A percentile compares a stretch with the other conserved stretches of the same genome.
Evolutionary conservation across 1,139 yeast genomes (phyloP).

Genomic region (Debaryomycetaceae sp.): DNA sequence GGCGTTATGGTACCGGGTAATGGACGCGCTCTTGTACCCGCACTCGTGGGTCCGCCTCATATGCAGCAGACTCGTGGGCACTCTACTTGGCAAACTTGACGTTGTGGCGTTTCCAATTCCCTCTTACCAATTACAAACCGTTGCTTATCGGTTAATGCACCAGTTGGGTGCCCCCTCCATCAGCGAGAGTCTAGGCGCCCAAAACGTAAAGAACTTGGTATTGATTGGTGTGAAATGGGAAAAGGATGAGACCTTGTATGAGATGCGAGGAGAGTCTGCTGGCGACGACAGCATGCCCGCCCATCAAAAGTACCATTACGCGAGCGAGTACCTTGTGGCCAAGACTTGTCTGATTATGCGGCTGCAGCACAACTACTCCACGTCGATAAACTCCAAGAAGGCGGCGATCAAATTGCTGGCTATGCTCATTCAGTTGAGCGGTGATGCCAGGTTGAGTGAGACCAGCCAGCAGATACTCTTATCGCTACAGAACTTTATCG

Average conservation of each 20-base stretch:
- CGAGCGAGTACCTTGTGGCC: conserved; percentile 53
- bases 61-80: conserved; percentile 52
- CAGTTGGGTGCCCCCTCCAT: conserved; percentile 75
- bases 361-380: conserved; percentile 43
- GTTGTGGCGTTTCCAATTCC: conserved; percentile 21
- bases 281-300: conserved; percentile 6
- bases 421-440: conserved; percentile 39
- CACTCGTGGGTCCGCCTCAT: conserved; percentile 85
- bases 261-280: conserved; percentile 6
- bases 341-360: conserved; percentile 56
- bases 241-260: conserved; percentile 25
- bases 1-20: conserved; percentile 40
- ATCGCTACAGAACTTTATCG: conserved; percentile 49
- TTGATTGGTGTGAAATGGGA: conserved; percentile 58
- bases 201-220: conserved; percentile 59
- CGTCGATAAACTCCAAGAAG: conserved; percentile 49
- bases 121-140: conserved; percentile 42
- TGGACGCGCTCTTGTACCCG: conserved; percentile 60
- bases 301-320: conserved; percentile 19
- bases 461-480: conserved; percentile 41
- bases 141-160: conserved; percentile 59
- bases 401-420: conserved; percentile 54
- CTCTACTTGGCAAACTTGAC: conserved; percentile 33
- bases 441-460: conserved; percentile 22
- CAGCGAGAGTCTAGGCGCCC: conserved; percentile 52